Conservation (phyloP, 2,329 filamentous ascomycete species). For the Ophiocordyceps camponoti-leonardi region DNA sequence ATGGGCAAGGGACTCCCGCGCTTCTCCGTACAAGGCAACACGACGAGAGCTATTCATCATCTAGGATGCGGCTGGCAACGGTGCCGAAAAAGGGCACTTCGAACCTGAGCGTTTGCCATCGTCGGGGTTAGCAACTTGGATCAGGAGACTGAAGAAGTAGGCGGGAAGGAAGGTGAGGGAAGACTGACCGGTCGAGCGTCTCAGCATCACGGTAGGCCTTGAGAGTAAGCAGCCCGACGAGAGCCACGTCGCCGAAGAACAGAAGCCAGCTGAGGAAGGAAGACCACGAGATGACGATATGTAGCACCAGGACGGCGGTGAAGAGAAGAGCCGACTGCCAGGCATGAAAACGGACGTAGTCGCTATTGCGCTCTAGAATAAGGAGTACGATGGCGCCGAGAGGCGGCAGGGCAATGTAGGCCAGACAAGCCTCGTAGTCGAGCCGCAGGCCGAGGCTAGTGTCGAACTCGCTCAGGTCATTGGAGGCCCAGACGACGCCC, state of each 20-base stretch:
- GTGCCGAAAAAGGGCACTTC: slow-evolving; percentile 78
- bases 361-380: slow-evolving; percentile 81
- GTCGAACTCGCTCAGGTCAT: slow-evolving; percentile 65
- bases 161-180: background rate
- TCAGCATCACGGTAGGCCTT: slow-evolving; percentile 74
- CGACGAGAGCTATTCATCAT: slow-evolving; percentile 46
- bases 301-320: slow-evolving; percentile 54
- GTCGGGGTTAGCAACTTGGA: background rate
- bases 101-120: slow-evolving; percentile 30
- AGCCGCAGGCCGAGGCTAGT: slow-evolving; percentile 75
- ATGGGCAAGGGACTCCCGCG: background rate
- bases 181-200: slow-evolving; percentile 38
- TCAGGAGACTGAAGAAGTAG: background rate
- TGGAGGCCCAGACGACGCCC: background rate
- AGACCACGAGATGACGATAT: slow-evolving; percentile 78
- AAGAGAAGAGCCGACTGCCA: slow-evolving; percentile 87
- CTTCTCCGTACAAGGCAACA: background rate
- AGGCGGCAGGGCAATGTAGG: slow-evolving; percentile 74
- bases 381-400: slow-evolving; percentile 71
- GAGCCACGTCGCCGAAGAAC: slow-evolving; percentile 53
- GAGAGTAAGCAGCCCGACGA: slow-evolving; percentile 62
- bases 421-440: slow-evolving; percentile 79
- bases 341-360: slow-evolving; percentile 96
- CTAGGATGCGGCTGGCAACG: slow-evolving; percentile 75
- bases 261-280: slow-evolving; percentile 69